Conservation (phyloP, 345 rosid genomes). For the Hibiscus trionum region DNA sequence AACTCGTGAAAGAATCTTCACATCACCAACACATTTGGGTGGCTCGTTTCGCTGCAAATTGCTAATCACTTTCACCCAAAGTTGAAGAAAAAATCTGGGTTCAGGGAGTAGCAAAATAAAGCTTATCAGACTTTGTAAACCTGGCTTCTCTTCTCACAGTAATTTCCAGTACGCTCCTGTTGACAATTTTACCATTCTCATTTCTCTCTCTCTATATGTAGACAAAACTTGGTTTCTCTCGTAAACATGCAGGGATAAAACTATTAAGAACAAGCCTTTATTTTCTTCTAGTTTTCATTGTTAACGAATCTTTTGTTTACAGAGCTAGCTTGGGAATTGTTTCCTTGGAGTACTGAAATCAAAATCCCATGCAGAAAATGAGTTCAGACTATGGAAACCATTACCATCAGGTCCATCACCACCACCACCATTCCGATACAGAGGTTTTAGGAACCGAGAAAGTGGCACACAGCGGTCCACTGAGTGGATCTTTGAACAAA, state of each 20-base stretch:
- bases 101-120: neutral
- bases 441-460: constrained; percentile 28
- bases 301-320: neutral
- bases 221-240: neutral
- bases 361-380: constrained; percentile 18
- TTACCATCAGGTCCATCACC: neutral
- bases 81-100: neutral
- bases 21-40: neutral
- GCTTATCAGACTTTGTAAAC: too few species aligned
- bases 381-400: constrained; percentile 14
- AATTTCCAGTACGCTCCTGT: neutral
- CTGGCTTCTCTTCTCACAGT: neutral
- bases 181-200: neutral
- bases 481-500: constrained; percentile 50
- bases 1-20: neutral
- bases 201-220: neutral
- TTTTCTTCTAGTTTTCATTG: neutral
- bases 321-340: neutral
- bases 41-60: neutral
- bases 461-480: constrained; percentile 29
- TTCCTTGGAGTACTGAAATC: neutral
- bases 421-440: constrained; percentile 25
- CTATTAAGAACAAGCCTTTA: neutral
- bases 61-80: neutral
- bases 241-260: neutral